Percentiles rank a stretch among this genome's conserved stretches.
Evolutionary conservation across 2,329 filamentous ascomycete genomes (phyloP).

Genomic region (Colletotrichum tamarilloi): DNA sequence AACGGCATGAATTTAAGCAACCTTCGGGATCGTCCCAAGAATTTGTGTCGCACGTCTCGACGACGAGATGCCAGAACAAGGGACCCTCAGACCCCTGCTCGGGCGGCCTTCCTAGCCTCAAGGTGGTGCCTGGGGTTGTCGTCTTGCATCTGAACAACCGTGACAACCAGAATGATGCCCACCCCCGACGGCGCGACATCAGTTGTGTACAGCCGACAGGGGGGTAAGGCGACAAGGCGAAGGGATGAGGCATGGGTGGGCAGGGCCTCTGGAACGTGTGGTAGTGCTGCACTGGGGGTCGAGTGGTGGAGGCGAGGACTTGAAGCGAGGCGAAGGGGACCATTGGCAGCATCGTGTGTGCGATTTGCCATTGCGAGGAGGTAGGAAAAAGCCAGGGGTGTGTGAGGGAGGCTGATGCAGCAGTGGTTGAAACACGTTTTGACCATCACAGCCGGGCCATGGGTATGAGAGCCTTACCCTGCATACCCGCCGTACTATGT

Average conservation of each 20-base stretch:
- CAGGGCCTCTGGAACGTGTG: neutral
- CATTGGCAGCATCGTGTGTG: constrained; percentile 13
- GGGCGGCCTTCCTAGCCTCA: constrained; percentile 32
- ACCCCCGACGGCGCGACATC: constrained; percentile 9
- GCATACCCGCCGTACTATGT: neutral
- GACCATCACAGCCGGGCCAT: constrained; percentile 29
- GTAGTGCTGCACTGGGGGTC: neutral
- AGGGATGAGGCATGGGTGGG: constrained; percentile 23
- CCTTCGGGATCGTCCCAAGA: constrained; percentile 50
- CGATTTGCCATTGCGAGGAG: neutral
- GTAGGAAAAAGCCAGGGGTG: neutral
- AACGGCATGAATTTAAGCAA: constrained; percentile 56
- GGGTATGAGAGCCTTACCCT: constrained; percentile 19
- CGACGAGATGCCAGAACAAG: constrained; percentile 12
- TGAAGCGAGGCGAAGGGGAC: neutral
- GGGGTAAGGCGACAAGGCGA: constrained; percentile 1
- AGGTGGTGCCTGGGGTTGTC: neutral
- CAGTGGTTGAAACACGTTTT: constrained; percentile 47
- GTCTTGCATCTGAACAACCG: constrained; percentile 27
- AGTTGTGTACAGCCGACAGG: neutral
- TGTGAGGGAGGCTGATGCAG: constrained; percentile 33
- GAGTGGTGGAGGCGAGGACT: neutral
- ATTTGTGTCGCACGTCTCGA: neutral
- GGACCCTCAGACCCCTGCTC: constrained; percentile 43
- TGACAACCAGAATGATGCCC: neutral